Evolutionary conservation across 352 stramenopile genomes (phyloP), one percentile per base, ranked within the genome.

Genomic region (Phytophthora hibernalis): DNA sequence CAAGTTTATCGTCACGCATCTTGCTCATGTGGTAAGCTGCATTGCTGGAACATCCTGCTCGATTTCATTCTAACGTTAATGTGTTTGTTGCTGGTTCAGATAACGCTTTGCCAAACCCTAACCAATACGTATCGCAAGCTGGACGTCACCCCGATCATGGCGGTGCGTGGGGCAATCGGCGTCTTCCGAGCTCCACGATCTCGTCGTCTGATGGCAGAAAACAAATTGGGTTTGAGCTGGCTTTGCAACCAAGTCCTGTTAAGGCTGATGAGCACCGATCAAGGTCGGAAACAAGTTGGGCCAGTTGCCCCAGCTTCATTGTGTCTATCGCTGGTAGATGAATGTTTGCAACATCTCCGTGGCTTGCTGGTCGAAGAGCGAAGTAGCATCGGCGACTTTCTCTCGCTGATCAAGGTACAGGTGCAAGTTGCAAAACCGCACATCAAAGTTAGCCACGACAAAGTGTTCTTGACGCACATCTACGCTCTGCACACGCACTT

Each of bases 401-500:
- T 70, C 10, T 31, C 65, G 3, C 35, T 38, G 3, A 62, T 10
- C 22, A 65, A 26, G 9, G 10, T 16, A n/a, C 60, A 71, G 18
- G 13, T 55, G 11, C 50, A 43, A 24, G 22, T 60, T 31, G 12
- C 30, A 18, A 52, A 44, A 3, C 55, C 33, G n/a, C 35, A 55
- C 18, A 56, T 13, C 49, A 57, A 35, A 0, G 38, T 74, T 15
- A 85, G 63, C 24, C 57, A 80, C 31, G 77, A 87, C 44, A 80
- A 76, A 21, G 61, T 51, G 8, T 80, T 87, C 42, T 42, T 90
- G 21, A 58, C 61, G 2, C 77, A 88, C n/a, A 65, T 78, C 2
- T 79, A 67, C 33, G 65, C 70, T 4, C 70, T 90, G 2, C 61
- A 82, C 35, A 63, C 72, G 8, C 58, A 65, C 20, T 47, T 90